Evolutionary conservation across 345 rosid genomes (phyloP).

Genomic region (Arabis alpina): DNA sequence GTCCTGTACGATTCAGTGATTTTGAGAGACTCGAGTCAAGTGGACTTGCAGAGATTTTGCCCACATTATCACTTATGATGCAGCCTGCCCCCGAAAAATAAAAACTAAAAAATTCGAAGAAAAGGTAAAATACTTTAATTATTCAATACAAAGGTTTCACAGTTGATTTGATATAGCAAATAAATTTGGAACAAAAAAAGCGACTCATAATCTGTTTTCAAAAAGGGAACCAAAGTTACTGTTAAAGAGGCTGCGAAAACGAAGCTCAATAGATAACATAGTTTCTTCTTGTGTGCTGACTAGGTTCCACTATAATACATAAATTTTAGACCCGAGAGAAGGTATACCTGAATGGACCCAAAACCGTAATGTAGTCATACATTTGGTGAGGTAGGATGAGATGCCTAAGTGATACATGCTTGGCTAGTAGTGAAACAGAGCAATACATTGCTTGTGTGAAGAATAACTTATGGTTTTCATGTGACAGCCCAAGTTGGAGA

Average conservation of each 20-base stretch:
- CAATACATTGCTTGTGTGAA: no score
- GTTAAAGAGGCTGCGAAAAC: slow-evolving; percentile 17
- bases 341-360: no score
- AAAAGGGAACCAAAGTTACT: slow-evolving; percentile 10
- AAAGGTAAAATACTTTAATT: slow-evolving; percentile 1
- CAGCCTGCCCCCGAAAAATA: background rate
- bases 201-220: slow-evolving; percentile 23
- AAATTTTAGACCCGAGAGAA: no score
- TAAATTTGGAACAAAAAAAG: slow-evolving; percentile 4
- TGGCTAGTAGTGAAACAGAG: no score
- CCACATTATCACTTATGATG: background rate
- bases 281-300: no score
- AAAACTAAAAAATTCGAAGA: background rate
- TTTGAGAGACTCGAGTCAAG: background rate
- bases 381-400: no score
- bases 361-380: no score
- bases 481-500: no score
- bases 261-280: no score
- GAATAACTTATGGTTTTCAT: no score
- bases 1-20: slow-evolving; percentile 3
- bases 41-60: background rate
- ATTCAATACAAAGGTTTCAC: slow-evolving; percentile 27
- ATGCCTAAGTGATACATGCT: no score
- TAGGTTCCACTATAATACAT: no score
- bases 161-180: background rate